These are phyloP conservation scores for Talaromyces stipitatus DNA, from an alignment of 495 filamentous ascomycete species.

Conservation along the genomic window DNA sequence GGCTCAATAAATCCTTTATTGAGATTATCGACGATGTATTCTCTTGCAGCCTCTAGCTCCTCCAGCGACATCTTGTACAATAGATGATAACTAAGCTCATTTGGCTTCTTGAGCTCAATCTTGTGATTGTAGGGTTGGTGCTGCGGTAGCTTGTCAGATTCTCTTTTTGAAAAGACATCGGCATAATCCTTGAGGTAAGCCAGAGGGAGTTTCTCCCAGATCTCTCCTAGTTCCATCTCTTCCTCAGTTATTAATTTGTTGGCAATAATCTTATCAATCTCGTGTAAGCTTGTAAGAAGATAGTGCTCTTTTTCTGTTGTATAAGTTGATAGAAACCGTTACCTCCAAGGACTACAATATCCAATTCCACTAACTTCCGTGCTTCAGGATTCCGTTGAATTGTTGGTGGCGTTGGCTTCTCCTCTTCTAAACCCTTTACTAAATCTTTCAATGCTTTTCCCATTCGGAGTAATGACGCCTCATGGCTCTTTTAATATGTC, in stretches of 20 bases:
- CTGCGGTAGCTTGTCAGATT: constrained; percentile 3
- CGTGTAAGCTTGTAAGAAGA: constrained; percentile 1
- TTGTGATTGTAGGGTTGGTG: constrained; percentile 5
- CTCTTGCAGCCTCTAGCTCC: constrained; percentile 12
- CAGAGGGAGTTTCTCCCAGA: too few relatives aligned
- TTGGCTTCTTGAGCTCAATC: constrained; percentile 4
- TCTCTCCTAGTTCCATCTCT: neutral
- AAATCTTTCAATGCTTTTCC: too few relatives aligned
- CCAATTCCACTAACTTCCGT: neutral
- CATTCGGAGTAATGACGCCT: too few relatives aligned
- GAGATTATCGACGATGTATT: constrained; percentile 14
- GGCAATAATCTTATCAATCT: neutral
- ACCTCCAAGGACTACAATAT: neutral
- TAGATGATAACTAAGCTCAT: constrained; percentile 2
- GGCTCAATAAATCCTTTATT: constrained; percentile 14
- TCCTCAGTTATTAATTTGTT: neutral
- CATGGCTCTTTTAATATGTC: too few relatives aligned
- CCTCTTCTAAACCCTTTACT: too few relatives aligned
- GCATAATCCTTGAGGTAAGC: neutral
- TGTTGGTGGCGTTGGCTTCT: too few relatives aligned
- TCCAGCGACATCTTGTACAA: constrained; percentile 20
- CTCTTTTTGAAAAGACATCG: neutral
- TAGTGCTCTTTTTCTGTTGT: neutral
- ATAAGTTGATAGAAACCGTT: neutral
- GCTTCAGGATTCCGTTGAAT: too few relatives aligned